Conservation (phyloP, 2,329 filamentous ascomycete genomes). For the Alternaria triticimaculans region DNA sequence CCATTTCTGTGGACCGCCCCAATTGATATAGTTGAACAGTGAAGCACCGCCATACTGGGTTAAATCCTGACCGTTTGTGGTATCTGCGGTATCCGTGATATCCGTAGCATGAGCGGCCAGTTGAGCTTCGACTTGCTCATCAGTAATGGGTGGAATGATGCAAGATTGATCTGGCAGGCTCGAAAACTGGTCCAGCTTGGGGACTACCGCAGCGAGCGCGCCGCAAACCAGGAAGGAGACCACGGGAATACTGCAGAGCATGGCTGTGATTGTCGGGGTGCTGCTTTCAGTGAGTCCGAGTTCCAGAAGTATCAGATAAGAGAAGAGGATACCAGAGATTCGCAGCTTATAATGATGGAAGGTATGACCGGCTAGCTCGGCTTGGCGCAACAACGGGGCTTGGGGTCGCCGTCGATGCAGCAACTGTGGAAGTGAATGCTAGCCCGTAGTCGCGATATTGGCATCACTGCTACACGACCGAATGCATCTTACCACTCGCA, state of each 20-base stretch:
- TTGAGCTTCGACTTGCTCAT: not conserved
- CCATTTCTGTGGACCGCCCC: not conserved
- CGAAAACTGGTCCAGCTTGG: not conserved
- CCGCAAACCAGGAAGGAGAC: not conserved
- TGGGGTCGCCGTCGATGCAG: not conserved
- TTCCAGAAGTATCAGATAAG: not conserved
- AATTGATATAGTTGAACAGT: not conserved
- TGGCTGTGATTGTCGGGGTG: not conserved
- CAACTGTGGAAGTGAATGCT: not conserved
- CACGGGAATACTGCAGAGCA: not conserved
- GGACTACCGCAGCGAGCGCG: not conserved
- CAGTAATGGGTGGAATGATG: not conserved
- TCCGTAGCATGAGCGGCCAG: not conserved
- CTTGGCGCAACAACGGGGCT: not conserved
- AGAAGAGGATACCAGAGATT: not conserved
- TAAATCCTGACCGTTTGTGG: not conserved
- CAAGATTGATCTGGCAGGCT: not conserved
- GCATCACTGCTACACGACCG: not conserved
- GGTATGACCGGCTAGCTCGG: not conserved
- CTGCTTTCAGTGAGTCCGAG: not conserved
- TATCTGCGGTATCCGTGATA: not conserved
- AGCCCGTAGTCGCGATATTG: not conserved
- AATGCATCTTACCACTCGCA: not conserved
- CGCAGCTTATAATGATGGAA: not conserved
- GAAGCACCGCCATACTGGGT: not conserved